Evolutionary conservation across 106 monocot species (phyloP).

Genomic region (Narthecium ossifragum): DNA sequence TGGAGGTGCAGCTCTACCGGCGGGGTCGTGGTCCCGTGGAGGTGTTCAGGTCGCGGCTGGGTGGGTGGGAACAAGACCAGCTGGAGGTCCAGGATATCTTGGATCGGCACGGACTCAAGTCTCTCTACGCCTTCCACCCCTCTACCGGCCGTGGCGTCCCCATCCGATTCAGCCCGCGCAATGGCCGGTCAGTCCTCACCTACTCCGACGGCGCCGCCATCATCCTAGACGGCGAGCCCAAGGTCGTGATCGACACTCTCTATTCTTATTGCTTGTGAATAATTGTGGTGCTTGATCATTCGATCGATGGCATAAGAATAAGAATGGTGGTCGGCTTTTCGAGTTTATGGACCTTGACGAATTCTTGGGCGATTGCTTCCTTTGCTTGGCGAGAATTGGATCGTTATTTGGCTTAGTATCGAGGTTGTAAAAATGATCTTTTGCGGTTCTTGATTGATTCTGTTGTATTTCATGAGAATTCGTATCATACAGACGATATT

Average conservation of each 20-base stretch:
- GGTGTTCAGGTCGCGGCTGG: slow-evolving; percentile 59
- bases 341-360: background rate
- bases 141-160: slow-evolving; percentile 43
- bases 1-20: slow-evolving; percentile 63
- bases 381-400: too few relatives aligned
- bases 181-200: slow-evolving; percentile 80
- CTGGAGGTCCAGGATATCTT: slow-evolving; percentile 89
- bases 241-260: too few relatives aligned
- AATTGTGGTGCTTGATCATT: background rate
- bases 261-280: background rate
- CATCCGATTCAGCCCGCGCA: slow-evolving; percentile 61
- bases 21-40: slow-evolving; percentile 52
- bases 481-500: too few relatives aligned
- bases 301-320: too few relatives aligned
- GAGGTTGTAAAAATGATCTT: too few relatives aligned
- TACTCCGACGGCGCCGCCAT: slow-evolving; percentile 68
- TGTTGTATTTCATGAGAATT: too few relatives aligned
- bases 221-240: slow-evolving; percentile 80
- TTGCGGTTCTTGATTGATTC: too few relatives aligned
- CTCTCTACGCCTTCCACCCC: slow-evolving; percentile 61
- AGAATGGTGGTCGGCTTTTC: background rate
- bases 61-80: slow-evolving; percentile 79
- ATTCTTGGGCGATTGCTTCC: too few relatives aligned
- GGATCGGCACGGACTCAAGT: slow-evolving; percentile 60
- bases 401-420: too few relatives aligned